These are phyloP conservation scores for Aspergillus asperescens DNA, from an alignment of 495 filamentous ascomycete species.

Conservation along the genomic window DNA sequence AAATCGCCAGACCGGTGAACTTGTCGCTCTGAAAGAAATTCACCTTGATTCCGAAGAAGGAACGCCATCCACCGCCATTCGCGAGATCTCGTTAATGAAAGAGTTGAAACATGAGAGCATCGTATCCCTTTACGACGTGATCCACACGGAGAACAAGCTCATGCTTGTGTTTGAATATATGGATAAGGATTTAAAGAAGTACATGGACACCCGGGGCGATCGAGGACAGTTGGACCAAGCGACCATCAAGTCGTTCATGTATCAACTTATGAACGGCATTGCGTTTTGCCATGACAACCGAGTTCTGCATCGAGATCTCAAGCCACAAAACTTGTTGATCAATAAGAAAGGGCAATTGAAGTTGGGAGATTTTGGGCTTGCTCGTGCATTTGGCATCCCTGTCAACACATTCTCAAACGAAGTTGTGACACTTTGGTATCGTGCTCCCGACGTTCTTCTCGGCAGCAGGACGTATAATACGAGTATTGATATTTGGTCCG, in stretches of 20 bases:
- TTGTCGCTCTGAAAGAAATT: constrained; percentile 98
- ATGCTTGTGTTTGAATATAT: constrained; percentile 99
- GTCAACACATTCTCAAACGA: constrained; percentile 99
- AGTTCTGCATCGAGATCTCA: constrained; percentile 91
- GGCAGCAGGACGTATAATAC: constrained; percentile 92
- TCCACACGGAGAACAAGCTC: constrained; percentile 98
- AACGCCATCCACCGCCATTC: constrained; percentile 95
- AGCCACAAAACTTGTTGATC: constrained; percentile 92
- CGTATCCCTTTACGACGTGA: constrained; percentile 95
- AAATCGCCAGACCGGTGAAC: constrained; percentile 91
- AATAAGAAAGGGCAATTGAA: constrained; percentile 89
- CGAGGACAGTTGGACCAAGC: constrained; percentile 74
- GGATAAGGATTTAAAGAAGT: constrained; percentile 98
- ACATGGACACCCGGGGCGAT: constrained; percentile 89
- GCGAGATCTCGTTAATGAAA: constrained; percentile 98
- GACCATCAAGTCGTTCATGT: constrained; percentile 97
- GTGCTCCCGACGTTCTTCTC: constrained; percentile 87
- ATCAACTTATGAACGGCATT: constrained; percentile 87
- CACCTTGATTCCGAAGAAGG: constrained; percentile 98
- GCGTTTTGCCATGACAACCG: constrained; percentile 96
- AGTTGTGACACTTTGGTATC: constrained; percentile 95
- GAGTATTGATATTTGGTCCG: constrained; percentile 96
- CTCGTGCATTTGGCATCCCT: constrained; percentile 89
- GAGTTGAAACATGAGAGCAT: constrained; percentile 98
- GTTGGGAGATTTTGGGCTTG: constrained; percentile 91